These are phyloP conservation scores for Tuber brumale DNA, from an alignment of 495 filamentous ascomycete species.

Conservation along the genomic window DNA sequence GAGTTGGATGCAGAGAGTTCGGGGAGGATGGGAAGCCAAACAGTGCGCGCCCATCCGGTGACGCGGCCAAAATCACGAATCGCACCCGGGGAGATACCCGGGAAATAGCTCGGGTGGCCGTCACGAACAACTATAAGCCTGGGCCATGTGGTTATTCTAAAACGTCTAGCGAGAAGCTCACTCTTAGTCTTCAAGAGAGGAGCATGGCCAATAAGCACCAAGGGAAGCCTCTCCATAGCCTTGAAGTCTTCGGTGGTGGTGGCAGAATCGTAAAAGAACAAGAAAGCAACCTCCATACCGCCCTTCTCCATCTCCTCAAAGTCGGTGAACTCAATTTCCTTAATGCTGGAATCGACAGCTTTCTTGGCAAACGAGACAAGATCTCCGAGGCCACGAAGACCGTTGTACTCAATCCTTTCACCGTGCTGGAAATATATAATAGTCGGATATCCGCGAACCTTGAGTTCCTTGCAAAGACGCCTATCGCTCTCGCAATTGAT, in stretches of 20 bases:
- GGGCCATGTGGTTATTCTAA: slow-evolving; percentile 94
- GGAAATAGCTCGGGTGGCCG: slow-evolving; percentile 81
- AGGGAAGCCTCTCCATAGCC: slow-evolving; percentile 75
- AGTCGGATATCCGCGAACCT: slow-evolving; percentile 72
- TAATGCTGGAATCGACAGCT: slow-evolving; percentile 68
- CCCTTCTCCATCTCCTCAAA: slow-evolving; percentile 85
- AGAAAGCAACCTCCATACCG: slow-evolving; percentile 79
- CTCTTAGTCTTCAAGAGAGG: slow-evolving; percentile 85
- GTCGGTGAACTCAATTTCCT: slow-evolving; percentile 65
- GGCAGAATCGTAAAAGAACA: slow-evolving; percentile 95
- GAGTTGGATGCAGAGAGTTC: slow-evolving; percentile 89
- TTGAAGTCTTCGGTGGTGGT: slow-evolving; percentile 86
- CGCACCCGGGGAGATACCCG: slow-evolving; percentile 70
- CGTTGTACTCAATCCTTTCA: slow-evolving; percentile 86
- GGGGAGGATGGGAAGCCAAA: slow-evolving; percentile 96
- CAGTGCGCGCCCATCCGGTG: slow-evolving; percentile 85
- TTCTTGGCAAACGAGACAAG: slow-evolving; percentile 79
- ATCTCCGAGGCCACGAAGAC: slow-evolving; percentile 87
- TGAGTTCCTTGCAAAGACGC: slow-evolving; percentile 81
- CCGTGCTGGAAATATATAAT: slow-evolving; percentile 89
- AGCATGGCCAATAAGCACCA: slow-evolving; percentile 83
- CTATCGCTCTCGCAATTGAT: slow-evolving; percentile 86
- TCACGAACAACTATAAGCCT: slow-evolving; percentile 83
- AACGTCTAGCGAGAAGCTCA: slow-evolving; percentile 62
- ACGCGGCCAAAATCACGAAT: slow-evolving; percentile 81